Evolutionary conservation across 805 yeast species (phyloP), one percentile per base, ranked within the genome.

Genomic region (Vanderwaltozyma verrucispora): DNA sequence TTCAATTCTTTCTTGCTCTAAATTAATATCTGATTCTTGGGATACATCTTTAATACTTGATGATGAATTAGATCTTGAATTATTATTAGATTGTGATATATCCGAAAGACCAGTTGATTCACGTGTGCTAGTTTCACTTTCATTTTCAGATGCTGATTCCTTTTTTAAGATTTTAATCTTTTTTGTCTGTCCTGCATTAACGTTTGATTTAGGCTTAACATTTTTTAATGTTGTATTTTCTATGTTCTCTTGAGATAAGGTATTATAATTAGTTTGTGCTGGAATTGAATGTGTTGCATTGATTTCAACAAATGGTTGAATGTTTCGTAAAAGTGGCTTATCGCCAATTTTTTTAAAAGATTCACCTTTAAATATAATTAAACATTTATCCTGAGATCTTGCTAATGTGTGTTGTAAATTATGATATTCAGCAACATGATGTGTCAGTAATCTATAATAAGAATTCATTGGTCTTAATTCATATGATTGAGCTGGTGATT

Each of bases 391-490:
- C 41, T 70, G 76, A 23, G 50, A 46, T 46, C 68, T 72, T 11
- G 74, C 59, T 32, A 69, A 45, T 8, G 67, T 68, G 49, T 81
- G 88, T 30, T 75, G 76, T 39, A 80, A 54, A 18, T 66, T 62
- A 49, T 79, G 77, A 52, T 78, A 79, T 28, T 75, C 80, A 4
- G 87, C 83, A 26, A 80, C 60, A 45, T 79, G 81, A 55, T 82
- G 88, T 0, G 80, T 69, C 37, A 82, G 58, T 32, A 82, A 61
- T 46, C 89, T 62, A 46, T 74, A 76, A 53, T 77, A 81, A 2
- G 86, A 77, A 54, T 81, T 81, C 69, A 75, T 69, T 6, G 81
- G 72, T 28, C 64, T 64, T 50, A 73, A 51, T 44, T 46, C 69
- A 56, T 51, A 66, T 45, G 56, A 65, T 48, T 50, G 64, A 36